phyloP scores from a whole-genome alignment of 176 grass and related monocot species.

The Thalia dealbata region DNA sequence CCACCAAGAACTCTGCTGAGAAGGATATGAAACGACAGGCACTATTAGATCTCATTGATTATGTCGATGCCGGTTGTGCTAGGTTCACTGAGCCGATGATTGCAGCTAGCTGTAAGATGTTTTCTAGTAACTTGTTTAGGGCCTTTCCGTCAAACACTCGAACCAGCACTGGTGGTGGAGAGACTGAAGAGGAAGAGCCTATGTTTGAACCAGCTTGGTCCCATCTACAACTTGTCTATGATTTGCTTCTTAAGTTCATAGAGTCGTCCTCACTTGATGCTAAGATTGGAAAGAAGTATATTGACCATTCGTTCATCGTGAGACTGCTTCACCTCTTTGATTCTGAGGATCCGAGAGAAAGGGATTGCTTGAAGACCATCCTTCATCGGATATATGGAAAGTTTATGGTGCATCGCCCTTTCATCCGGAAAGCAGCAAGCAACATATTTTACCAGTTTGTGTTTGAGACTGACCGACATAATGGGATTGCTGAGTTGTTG shows the following conservation, averaged over 20 bases:
- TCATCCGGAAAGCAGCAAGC: constrained; percentile 77
- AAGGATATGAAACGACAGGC: constrained; percentile 83
- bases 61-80: constrained; percentile 39
- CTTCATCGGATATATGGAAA: constrained; percentile 90
- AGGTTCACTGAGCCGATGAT: constrained; percentile 81
- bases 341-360: constrained; percentile 77
- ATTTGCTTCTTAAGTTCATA: constrained; percentile 77
- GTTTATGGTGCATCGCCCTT: constrained; percentile 96
- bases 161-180: constrained; percentile 25
- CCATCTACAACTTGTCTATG: constrained; percentile 85
- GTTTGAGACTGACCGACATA: constrained; percentile 75
- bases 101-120: constrained; percentile 57
- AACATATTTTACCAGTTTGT: constrained; percentile 92
- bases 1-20: constrained; percentile 65
- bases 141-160: constrained; percentile 76
- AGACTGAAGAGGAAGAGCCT: constrained; percentile 83
- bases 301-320: constrained; percentile 39
- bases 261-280: constrained; percentile 68
- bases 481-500: constrained; percentile 84
- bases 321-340: constrained; percentile 67
- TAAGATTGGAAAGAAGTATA: constrained; percentile 78
- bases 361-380: constrained; percentile 89
- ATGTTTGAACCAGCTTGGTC: constrained; percentile 90
- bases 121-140: constrained; percentile 75
- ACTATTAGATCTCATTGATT: constrained; percentile 65